Evolutionary conservation across 2,329 filamentous ascomycete species (phyloP).

Genomic region (Pseudocercospora eumusae): DNA sequence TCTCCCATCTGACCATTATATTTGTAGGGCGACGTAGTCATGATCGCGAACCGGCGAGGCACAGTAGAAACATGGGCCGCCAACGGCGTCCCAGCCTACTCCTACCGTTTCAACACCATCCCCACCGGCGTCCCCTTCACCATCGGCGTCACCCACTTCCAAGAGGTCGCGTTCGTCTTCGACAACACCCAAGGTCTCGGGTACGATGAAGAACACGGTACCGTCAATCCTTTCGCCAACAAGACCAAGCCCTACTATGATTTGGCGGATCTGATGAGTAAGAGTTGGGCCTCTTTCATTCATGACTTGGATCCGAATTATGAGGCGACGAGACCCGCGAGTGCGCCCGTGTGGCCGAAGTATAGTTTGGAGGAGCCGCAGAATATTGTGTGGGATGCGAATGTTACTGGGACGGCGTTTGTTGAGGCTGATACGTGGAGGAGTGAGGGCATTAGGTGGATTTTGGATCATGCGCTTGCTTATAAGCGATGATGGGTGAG

Average conservation of each 20-base stretch:
- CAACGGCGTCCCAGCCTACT: conserved; percentile 55
- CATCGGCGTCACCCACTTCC: conserved; percentile 57
- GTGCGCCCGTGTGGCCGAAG: conserved; percentile 42
- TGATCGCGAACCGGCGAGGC: conserved; percentile 59
- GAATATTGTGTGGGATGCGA: conserved; percentile 53
- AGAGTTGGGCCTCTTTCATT: conserved; percentile 51
- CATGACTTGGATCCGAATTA: conserved; percentile 45
- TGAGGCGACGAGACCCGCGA: conserved; percentile 9
- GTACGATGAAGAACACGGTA: conserved; percentile 40
- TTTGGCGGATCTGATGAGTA: conserved; percentile 48
- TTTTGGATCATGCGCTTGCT: conserved; percentile 38
- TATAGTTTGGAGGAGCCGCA: conserved; percentile 42
- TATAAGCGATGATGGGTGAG: conserved; percentile 21
- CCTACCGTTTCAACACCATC: conserved; percentile 63
- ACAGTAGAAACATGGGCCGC: conserved; percentile 56
- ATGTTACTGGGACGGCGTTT: conserved; percentile 39
- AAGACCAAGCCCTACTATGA: conserved; percentile 43
- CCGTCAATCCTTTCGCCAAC: conserved; percentile 39
- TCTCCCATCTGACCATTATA: too few species aligned
- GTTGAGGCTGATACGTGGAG: conserved; percentile 49
- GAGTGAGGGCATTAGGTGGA: conserved; percentile 48
- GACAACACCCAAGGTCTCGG: conserved; percentile 48
- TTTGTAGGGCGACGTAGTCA: conserved; percentile 59
- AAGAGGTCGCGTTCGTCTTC: conserved; percentile 49
- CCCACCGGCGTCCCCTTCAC: conserved; percentile 48